These are phyloP conservation scores for Ophiocordyceps camponoti-saundersi DNA, from an alignment of 2,329 filamentous ascomycete species.

Conservation along the genomic window DNA sequence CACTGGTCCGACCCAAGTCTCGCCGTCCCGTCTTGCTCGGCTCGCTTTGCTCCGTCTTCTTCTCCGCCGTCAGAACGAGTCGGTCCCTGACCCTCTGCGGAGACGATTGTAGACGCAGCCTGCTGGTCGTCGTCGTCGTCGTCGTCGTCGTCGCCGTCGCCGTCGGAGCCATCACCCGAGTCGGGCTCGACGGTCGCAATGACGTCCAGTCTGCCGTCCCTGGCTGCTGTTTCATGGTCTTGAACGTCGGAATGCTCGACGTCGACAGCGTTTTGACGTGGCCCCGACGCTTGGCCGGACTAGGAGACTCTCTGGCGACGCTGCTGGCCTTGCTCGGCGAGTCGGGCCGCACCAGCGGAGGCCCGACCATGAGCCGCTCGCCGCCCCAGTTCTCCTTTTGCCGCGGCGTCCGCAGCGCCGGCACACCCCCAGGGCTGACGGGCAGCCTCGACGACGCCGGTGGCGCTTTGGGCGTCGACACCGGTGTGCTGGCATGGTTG, in stretches of 20 bases:
- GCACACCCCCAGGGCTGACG: constrained; percentile 25
- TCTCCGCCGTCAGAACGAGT: constrained; percentile 53
- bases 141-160: constrained; percentile 5
- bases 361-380: constrained; percentile 1
- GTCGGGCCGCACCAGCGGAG: constrained; percentile 2
- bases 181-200: constrained; percentile 9
- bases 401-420: constrained; percentile 22
- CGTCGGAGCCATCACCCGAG: constrained; percentile 8
- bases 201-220: constrained; percentile 8
- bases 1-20: constrained; percentile 50
- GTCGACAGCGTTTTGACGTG: constrained; percentile 35
- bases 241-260: constrained; percentile 37
- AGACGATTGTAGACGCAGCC: constrained; percentile 52
- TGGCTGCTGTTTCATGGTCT: constrained; percentile 13
- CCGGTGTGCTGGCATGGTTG: constrained; percentile 13
- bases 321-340: constrained; percentile 4
- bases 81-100: constrained; percentile 69
- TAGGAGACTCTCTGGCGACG: constrained; percentile 5
- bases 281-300: constrained; percentile 11
- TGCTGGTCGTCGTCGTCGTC: constrained; percentile 22
- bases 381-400: constrained; percentile 25
- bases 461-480: constrained; percentile 21
- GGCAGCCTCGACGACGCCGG: constrained; percentile 33
- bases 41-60: constrained; percentile 58
- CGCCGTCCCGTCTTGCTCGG: constrained; percentile 63